These are phyloP conservation scores for Colletotrichum gloeosporioides DNA, from an alignment of 2,329 filamentous ascomycete genomes.

Conservation along the genomic window DNA sequence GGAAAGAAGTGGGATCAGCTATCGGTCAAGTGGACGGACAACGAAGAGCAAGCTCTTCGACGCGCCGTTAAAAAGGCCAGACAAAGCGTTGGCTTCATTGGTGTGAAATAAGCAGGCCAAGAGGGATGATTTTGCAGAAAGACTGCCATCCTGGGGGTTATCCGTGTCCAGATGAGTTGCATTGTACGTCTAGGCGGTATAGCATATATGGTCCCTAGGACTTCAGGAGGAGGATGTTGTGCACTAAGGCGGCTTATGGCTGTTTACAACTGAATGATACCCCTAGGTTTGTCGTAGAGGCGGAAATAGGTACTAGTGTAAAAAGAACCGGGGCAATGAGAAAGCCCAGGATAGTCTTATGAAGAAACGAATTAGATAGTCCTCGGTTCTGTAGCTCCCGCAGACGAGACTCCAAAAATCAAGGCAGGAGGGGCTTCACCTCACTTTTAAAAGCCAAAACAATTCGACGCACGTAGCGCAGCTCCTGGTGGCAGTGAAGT, in stretches of 20 bases:
- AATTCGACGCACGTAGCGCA: not conserved
- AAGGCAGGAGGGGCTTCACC: not conserved
- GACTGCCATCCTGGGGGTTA: not conserved
- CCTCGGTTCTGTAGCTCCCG: not conserved
- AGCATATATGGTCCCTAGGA: not conserved
- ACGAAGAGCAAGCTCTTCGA: conserved; percentile 67
- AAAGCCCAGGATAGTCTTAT: not conserved
- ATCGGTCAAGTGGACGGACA: conserved; percentile 71
- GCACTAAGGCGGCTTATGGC: not conserved
- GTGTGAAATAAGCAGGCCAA: conserved; percentile 61
- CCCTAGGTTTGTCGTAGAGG: not conserved
- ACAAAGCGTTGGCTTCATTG: conserved; percentile 68
- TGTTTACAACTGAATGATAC: conserved; percentile 6
- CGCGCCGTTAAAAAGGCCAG: conserved; percentile 62
- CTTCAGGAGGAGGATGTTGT: not conserved
- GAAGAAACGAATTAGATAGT: not conserved
- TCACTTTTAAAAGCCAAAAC: not conserved
- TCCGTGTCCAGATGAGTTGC: not conserved
- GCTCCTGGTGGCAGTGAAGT: not conserved
- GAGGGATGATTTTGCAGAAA: not conserved
- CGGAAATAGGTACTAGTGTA: not conserved
- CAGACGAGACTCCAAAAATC: not conserved
- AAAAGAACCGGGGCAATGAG: not conserved
- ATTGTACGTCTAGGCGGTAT: not conserved
- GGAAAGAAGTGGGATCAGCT: conserved; percentile 71